Evolutionary conservation across 176 grass and related monocot genomes (phyloP), one percentile per base, ranked within the genome.

Genomic region (Secale cereale): DNA sequence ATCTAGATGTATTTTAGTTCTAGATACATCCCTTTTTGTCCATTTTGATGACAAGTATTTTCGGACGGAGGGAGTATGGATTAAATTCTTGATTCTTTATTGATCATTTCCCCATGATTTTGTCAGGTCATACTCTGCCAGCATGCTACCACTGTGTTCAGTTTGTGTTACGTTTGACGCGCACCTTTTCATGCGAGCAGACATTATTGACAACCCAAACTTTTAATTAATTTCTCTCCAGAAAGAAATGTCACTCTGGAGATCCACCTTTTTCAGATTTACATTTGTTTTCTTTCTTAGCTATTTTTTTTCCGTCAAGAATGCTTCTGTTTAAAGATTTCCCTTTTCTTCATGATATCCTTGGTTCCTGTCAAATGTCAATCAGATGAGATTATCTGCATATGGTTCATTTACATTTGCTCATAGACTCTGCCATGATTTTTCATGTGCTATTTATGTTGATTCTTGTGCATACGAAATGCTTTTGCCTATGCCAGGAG

Each of bases 121-220:
- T 30, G 25, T 36, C 27, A 45, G 75, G 22, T 46, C 20, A 57
- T 79, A 22, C 11, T 78, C 36, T 69, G 36, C 35, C 12, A 57
- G n/a, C 20, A 76, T 43, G 17, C 14, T 36, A 37, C 57, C 59
- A 45, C 64, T 19, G 1, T 73, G n/a, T 60, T 63, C 8, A 82
- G 76, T 75, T 62, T 63, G 0, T 70, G 20, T 83, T 61, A 23
- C 67, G 16, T 67, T 61, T 70, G 22, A 27, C 33, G 20, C 27
- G 50, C 63, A 78, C 83, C 54, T 43, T 82, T 77, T 80, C 8
- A 48, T 50, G 43, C 11, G 35, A 85, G 20, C 35, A 16, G 82
- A 81, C 9, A 81, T 10, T 63, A 69, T 37, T 76, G 33, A 23
- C 16, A 85, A 85, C 4, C 4, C 26, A 17, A 60, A 70, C 23